phyloP scores from a whole-genome alignment of 768 basidiomycete genomes.

The Tulasnella sp. region DNA sequence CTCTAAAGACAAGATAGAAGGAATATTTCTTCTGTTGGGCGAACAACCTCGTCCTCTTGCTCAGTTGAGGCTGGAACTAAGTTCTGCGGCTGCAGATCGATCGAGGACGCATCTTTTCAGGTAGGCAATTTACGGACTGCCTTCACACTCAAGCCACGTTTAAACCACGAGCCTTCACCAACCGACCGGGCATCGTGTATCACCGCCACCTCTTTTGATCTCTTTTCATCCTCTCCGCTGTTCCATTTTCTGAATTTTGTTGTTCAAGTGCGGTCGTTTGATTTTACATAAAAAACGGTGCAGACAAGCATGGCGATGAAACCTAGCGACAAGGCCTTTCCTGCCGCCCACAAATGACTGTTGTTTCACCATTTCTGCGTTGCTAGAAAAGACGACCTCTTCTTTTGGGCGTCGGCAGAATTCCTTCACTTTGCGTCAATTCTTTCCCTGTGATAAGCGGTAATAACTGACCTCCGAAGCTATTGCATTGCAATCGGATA shows the following conservation, averaged over 20 bases:
- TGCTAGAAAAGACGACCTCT: too few species aligned
- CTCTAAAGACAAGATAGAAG: background rate
- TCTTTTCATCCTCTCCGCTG: background rate
- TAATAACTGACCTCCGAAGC: too few species aligned
- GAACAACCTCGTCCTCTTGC: background rate
- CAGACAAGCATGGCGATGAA: too few species aligned
- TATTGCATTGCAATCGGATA: too few species aligned
- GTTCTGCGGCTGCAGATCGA: background rate
- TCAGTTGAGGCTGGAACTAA: background rate
- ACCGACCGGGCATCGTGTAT: background rate
- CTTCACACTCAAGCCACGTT: background rate
- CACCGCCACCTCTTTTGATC: background rate
- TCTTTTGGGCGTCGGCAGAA: too few species aligned
- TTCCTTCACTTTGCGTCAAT: too few species aligned
- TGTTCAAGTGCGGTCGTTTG: too few species aligned
- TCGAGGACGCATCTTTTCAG: slow-evolving; percentile 2
- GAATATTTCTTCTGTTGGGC: background rate
- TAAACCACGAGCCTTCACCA: background rate
- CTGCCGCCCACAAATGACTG: too few species aligned
- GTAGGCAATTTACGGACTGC: background rate
- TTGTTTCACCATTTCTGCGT: too few species aligned
- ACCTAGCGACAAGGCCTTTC: too few species aligned
- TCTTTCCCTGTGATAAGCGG: too few species aligned
- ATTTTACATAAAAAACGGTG: too few species aligned
- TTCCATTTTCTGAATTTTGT: background rate